A percentile compares a stretch with the other conserved stretches of the same genome.
phyloP scores from a whole-genome alignment of 495 filamentous ascomycete genomes.

The Lentithecium fluviatile region DNA sequence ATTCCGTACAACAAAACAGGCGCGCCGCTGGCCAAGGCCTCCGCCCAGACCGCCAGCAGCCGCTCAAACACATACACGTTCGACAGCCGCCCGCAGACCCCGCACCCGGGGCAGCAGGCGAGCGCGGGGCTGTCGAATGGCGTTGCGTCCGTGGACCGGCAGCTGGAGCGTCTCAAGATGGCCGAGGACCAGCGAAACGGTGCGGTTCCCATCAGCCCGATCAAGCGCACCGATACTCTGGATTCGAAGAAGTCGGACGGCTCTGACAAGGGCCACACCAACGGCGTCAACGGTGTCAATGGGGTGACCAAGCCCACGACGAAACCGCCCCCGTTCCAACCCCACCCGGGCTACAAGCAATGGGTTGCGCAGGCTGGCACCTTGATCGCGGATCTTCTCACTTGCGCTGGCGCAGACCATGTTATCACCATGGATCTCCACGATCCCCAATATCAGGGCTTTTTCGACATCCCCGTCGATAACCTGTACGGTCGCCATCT shows the following conservation, averaged over 20 bases:
- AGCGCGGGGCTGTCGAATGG: constrained; percentile 62
- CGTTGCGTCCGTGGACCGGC: constrained; percentile 61
- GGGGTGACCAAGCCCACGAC: constrained; percentile 23
- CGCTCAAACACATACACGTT: constrained; percentile 69
- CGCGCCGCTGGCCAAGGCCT: constrained; percentile 73
- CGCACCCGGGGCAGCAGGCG: constrained; percentile 64
- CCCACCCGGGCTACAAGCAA: constrained; percentile 91
- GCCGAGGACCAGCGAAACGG: constrained; percentile 48
- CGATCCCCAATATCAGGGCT: constrained; percentile 97
- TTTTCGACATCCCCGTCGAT: constrained; percentile 97
- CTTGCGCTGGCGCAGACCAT: constrained; percentile 94
- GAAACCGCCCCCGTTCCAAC: constrained; percentile 57
- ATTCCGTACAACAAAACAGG: constrained; percentile 93
- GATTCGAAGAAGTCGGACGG: constrained; percentile 57
- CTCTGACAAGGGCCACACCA: constrained; percentile 24
- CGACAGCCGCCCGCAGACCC: constrained; percentile 86
- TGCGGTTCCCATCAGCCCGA: constrained; percentile 43
- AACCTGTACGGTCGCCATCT: constrained; percentile 89
- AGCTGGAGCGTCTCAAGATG: constrained; percentile 61
- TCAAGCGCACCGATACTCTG: constrained; percentile 57
- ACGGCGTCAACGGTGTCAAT: constrained; percentile 24
- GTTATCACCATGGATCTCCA: constrained; percentile 97
- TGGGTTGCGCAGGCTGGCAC: constrained; percentile 99
- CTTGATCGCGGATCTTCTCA: constrained; percentile 88
- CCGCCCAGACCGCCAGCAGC: constrained; percentile 43